Evolutionary conservation across 768 basidiomycete genomes (phyloP).

Genomic region (Rhizopogon salebrosus): DNA sequence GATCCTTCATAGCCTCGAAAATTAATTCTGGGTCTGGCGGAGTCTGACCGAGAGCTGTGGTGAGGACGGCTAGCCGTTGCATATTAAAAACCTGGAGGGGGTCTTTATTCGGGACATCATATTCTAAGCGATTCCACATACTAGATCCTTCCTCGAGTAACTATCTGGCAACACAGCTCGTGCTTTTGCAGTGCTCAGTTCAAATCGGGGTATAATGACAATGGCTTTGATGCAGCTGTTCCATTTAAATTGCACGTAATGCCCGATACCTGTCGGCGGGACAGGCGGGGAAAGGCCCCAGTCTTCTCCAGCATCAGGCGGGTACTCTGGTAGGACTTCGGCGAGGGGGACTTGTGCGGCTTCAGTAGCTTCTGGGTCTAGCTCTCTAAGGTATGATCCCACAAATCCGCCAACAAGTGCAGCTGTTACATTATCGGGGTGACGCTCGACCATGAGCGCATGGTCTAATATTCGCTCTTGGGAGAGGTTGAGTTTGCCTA

Average conservation of each 20-base stretch:
- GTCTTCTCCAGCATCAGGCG: constrained; percentile 82
- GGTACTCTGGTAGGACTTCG: constrained; percentile 95
- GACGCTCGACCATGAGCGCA: constrained; percentile 97
- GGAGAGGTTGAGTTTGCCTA: constrained; percentile 70
- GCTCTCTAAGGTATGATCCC: constrained; percentile 89
- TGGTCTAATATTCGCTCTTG: constrained; percentile 82
- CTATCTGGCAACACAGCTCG: constrained; percentile 78
- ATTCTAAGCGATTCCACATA: constrained; percentile 34
- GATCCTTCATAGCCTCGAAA: constrained; percentile 99
- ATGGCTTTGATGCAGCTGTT: constrained; percentile 80
- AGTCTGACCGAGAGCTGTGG: constrained; percentile 83
- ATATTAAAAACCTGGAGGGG: constrained; percentile 90
- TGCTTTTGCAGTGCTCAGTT: constrained; percentile 93
- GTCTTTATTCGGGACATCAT: neutral
- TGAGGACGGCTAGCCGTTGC: constrained; percentile 92
- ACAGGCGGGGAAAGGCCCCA: constrained; percentile 89
- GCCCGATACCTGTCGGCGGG: constrained; percentile 88
- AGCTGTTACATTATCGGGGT: constrained; percentile 98
- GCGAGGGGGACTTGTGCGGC: constrained; percentile 90
- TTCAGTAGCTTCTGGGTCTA: constrained; percentile 73
- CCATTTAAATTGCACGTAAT: constrained; percentile 90
- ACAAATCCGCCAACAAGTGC: constrained; percentile 96
- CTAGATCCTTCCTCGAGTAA: constrained; percentile 90
- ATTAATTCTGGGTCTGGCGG: constrained; percentile 96
- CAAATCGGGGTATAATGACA: constrained; percentile 92